Evolutionary conservation across 495 filamentous ascomycete genomes (phyloP), one percentile per base, ranked within the genome.

Genomic region (Bryoglossum gracile): DNA sequence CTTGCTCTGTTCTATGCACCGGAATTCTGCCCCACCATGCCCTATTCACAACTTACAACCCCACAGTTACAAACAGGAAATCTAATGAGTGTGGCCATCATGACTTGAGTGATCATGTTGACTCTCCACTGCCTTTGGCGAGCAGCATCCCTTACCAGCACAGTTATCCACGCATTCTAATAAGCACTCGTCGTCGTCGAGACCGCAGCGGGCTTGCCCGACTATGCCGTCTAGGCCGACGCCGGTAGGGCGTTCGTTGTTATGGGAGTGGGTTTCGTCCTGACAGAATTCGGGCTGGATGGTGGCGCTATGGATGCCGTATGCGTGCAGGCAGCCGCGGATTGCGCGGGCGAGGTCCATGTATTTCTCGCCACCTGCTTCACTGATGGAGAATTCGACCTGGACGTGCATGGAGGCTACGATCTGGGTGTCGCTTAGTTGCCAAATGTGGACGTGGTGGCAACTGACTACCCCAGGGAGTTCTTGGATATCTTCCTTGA

Each of bases 361-460:
- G 62, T 95, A 98, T 44, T 80, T 74, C 61, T 83, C 82, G 4
- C 81, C 81, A 35, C 80, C 79, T 56, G 77, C 80, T 57, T 89
- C 83, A 21, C 80, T 84, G 17, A 75, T 69, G 4, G 76, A 71
- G 56, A 82, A 82, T 30, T 80, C 81, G 10, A 97, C 83, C 61
- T 94, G 86, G 39, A 98, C 84, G 62, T 98, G 92, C 58, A 98
- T 75, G 0, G 83, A 88, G 3, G 94, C 89, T 16, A 98, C 82
- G 25, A 94, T 72, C 68, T 95, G 94, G 10, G 89, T 87, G 59
- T 96, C 91, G 34, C 82, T 92, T 22, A 98, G 76, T 63, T 96
- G 91, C 92, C 92, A 98, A 51, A 98, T 89, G 63, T 98, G 92
- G 9, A 98, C 73, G 59, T 98, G 89, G 67, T 98, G 92, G 49